phyloP scores from a whole-genome alignment of 2,329 filamentous ascomycete genomes.

The Cyanodermella asteris region DNA sequence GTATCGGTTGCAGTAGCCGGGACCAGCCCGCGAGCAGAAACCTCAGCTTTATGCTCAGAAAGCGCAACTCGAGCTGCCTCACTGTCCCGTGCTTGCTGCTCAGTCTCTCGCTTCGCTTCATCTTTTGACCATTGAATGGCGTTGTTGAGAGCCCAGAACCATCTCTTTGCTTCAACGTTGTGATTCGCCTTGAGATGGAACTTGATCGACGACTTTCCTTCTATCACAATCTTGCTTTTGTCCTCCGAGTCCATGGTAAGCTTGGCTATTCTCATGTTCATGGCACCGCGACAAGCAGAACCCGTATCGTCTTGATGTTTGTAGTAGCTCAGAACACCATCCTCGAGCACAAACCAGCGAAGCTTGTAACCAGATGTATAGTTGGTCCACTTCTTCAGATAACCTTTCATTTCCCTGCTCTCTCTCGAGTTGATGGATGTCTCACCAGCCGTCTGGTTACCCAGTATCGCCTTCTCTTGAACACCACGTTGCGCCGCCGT shows the following conservation, averaged over 20 bases:
- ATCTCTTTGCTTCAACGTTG: constrained; percentile 90
- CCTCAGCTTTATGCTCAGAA: constrained; percentile 44
- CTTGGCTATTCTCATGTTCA: constrained; percentile 93
- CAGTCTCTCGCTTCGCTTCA: constrained; percentile 77
- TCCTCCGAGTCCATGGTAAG: constrained; percentile 93
- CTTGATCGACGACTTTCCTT: constrained; percentile 94
- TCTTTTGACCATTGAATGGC: constrained; percentile 98
- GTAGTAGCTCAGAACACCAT: constrained; percentile 94
- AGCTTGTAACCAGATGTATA: constrained; percentile 94
- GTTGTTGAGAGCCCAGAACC: constrained; percentile 98
- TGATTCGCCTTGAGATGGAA: constrained; percentile 97
- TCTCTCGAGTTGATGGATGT: constrained; percentile 51
- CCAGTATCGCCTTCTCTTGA: constrained; percentile 89
- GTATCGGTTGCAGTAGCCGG: constrained; percentile 14
- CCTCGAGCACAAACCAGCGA: constrained; percentile 92
- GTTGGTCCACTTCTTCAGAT: constrained; percentile 98
- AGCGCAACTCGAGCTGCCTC: constrained; percentile 61
- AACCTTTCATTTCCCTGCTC: constrained; percentile 90
- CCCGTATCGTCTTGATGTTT: constrained; percentile 97
- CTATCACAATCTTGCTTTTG: constrained; percentile 94
- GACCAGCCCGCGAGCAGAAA: constrained; percentile 17
- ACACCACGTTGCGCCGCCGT: constrained; percentile 87
- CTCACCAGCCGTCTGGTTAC: constrained; percentile 40
- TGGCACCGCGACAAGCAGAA: constrained; percentile 86
- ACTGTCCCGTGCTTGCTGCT: constrained; percentile 48